phyloP scores from a whole-genome alignment of 2,329 filamentous ascomycete genomes.

The Grosmannia huntii region DNA sequence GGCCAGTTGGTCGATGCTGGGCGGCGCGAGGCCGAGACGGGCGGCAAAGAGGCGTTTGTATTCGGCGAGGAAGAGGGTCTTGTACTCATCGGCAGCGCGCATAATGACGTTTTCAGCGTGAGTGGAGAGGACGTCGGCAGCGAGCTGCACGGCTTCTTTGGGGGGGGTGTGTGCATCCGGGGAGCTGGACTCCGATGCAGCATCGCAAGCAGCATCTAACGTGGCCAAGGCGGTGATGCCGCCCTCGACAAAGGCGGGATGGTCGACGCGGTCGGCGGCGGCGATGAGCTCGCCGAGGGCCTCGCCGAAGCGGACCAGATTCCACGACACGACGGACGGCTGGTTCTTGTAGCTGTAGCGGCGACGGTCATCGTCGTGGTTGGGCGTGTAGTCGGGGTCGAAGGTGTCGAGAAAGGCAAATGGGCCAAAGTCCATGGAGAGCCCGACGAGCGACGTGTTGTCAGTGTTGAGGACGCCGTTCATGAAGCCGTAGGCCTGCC shows the following conservation, averaged over 20 bases:
- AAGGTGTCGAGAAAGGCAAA: conserved; percentile 98
- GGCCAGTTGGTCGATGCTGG: background rate
- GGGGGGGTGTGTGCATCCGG: no score
- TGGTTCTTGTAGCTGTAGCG: conserved; percentile 91
- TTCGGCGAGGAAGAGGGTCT: conserved; percentile 72
- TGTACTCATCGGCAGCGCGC: conserved; percentile 75
- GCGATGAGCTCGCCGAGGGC: conserved; percentile 80
- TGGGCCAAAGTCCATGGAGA: conserved; percentile 89
- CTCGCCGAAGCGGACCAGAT: conserved; percentile 83
- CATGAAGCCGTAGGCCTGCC: conserved; percentile 99
- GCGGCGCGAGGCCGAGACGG: conserved; percentile 52
- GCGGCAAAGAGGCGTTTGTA: conserved; percentile 77
- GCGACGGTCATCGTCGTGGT: conserved; percentile 82
- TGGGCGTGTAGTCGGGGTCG: conserved; percentile 87
- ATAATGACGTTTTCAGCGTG: conserved; percentile 77
- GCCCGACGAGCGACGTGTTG: conserved; percentile 81
- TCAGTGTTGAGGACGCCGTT: conserved; percentile 97
- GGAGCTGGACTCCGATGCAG: background rate
- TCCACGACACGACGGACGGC: conserved; percentile 97
- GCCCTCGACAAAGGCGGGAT: conserved; percentile 53
- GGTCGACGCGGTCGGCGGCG: conserved; percentile 59
- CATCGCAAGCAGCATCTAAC: conserved; percentile 4
- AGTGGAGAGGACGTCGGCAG: conserved; percentile 55
- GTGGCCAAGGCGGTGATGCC: conserved; percentile 39
- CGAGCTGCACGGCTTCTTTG: conserved; percentile 43